phyloP scores from a whole-genome alignment of 768 basidiomycete species.

The Hortiboletus flavorubellus region DNA sequence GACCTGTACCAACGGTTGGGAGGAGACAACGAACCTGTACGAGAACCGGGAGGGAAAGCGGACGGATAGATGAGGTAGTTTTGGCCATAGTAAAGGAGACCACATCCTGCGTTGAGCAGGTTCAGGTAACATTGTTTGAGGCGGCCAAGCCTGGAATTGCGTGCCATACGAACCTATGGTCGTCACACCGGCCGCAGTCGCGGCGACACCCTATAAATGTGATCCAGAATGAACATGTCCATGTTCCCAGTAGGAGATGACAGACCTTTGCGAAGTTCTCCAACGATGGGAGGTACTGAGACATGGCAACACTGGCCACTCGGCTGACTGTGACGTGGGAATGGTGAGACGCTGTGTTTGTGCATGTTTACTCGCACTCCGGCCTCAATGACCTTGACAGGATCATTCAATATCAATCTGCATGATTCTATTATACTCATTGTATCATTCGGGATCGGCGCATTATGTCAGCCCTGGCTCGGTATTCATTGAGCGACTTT shows the following conservation, averaged over 20 bases:
- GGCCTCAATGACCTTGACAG: too few relatives aligned
- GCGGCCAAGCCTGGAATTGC: not conserved
- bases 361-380: conserved; percentile 5
- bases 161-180: conserved; percentile 44
- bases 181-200: conserved; percentile 55
- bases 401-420: too few relatives aligned
- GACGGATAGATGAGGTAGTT: conserved; percentile 90
- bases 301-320: conserved; percentile 25
- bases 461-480: too few relatives aligned
- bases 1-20: not conserved
- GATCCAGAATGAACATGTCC: not conserved
- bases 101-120: conserved; percentile 45
- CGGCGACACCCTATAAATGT: conserved; percentile 44
- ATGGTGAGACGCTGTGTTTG: conserved; percentile 7
- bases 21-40: conserved; percentile 53
- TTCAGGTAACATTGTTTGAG: not conserved
- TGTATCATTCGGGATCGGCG: too few relatives aligned
- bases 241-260: not conserved
- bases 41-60: conserved; percentile 74
- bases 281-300: conserved; percentile 39
- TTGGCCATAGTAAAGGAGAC: conserved; percentile 83
- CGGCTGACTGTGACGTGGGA: not conserved
- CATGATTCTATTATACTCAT: too few relatives aligned
- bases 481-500: too few relatives aligned
- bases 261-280: conserved; percentile 45